phyloP scores from a whole-genome alignment of 148 eudicot genomes.

The Persicaria maculosa region DNA sequence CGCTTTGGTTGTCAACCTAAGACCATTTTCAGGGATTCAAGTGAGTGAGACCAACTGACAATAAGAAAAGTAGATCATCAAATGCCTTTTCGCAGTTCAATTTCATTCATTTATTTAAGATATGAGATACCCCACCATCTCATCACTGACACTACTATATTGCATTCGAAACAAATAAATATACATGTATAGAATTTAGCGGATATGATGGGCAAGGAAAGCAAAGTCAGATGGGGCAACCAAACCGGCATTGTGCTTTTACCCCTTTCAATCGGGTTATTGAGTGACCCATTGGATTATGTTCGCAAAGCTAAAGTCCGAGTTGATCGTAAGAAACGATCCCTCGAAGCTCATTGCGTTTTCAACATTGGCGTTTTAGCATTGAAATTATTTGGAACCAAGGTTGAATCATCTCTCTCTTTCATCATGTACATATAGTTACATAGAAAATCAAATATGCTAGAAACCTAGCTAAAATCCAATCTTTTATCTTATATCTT shows the following conservation, averaged over 20 bases:
- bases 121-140: no score
- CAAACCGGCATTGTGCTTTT: conserved; percentile 36
- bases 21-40: background rate
- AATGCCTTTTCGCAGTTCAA: no score
- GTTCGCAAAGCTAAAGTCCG: conserved; percentile 42
- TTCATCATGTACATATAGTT: no score
- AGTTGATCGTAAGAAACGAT: conserved; percentile 39
- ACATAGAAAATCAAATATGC: no score
- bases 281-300: conserved; percentile 41
- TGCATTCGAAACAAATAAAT: no score
- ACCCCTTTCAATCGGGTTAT: conserved; percentile 28
- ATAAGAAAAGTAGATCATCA: no score
- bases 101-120: no score
- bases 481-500: background rate
- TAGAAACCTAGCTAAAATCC: conserved; percentile 20
- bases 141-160: no score
- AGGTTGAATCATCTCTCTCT: conserved; percentile 17
- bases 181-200: conserved; percentile 28
- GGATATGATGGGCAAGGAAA: conserved; percentile 45
- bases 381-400: conserved; percentile 31
- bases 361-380: conserved; percentile 24
- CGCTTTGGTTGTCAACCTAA: background rate
- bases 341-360: conserved; percentile 35
- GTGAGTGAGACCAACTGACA: background rate
- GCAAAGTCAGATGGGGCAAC: conserved; percentile 44